Evolutionary conservation across 2,329 filamentous ascomycete genomes (phyloP), one percentile per base, ranked within the genome.

Genomic region (Davidsoniella neocaledoniae): DNA sequence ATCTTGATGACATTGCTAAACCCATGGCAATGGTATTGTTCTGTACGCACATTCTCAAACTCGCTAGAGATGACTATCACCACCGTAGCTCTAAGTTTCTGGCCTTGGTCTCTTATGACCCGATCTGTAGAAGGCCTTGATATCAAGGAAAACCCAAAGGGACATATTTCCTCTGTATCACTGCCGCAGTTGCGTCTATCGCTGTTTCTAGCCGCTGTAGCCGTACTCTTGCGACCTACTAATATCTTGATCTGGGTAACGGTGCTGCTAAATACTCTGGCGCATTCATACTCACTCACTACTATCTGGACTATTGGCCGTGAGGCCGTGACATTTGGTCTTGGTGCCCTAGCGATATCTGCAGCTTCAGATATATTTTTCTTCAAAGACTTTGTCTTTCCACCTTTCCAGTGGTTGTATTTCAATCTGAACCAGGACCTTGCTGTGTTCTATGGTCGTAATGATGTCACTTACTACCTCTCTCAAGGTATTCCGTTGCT

Each of bases 1-100:
- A 69, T 94, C 43, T 72, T 74, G 52, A 72, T 91, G 65, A 80
- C 79, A 2, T 63, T 83, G 41, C 68, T 79, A 58, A 94, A 79
- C 63, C 86, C 91, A 5, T 98, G 91, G 87, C 86, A 95, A 63
- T 96, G 86, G 85, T 96, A 91, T 65, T 91, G 83, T 65, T 91
- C 87, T 1, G 90, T 87, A 0, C 76, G 91, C 43, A 94, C 91
- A 1, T 82, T 98, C 60, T 95, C 90, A 49, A 98, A 98, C 66
- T 91, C 81, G 48, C 69, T 96, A 4, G 91, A 98, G 68, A 86
- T 83, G n/a, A 84, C 83, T 0, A 67, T 98, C 57, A 95, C 90
- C 4, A 71, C 83, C 53, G 71, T 78, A 58, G 90, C 87, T 1
- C 68, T 96, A 43, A 79, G 78, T 61, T 76, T 80, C 57, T 96